Evolutionary conservation across 192 early-diverging fungal species (phyloP), one percentile per base, ranked within the genome.

Genomic region (Chytriomyces sp.): DNA sequence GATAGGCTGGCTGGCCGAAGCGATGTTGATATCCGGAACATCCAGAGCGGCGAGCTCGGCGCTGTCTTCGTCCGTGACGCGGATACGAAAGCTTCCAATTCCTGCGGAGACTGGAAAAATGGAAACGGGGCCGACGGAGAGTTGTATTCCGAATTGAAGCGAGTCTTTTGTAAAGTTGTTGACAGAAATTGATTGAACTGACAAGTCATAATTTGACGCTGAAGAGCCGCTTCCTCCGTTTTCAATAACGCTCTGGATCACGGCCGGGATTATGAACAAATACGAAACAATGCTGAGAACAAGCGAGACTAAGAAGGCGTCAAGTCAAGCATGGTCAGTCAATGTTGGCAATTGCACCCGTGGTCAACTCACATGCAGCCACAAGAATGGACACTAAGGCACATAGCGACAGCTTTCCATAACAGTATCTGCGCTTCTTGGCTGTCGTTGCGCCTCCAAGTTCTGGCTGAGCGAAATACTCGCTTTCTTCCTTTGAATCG

Each of bases 251-350:
- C 57, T 43, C 46, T 82, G 82, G 69, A 82, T 64, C 47, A 80
- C 68, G 6, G 48, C 61, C 74, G 82, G 82, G 69, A 82, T 73
- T 45, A 82, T 60, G 69, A 82, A 61, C 68, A 82, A 82, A 78
- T 82, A 82, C 13, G 45, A 46, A 20, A 80, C 13, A 45, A 78
- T 77, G 64, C 66, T 28, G 26, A 82, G 35, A 53, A 77, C 65
- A 62, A 80, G 11, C 62, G 76, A 23, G 64, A 80, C 70, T 72
- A 16, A n/a, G 13, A 20, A 57, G 53, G 13, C 16, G 0, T 53
- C 9, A 53, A 53, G 18, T 53, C 20, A 57, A 57, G 13, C 16
- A 13, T 13, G 53, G 35, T 35, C 35, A 35, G 35, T 0, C 4
- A 13, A 57, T 5, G 13, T n/a, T 57, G 53, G 20, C 13, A 57